A percentile compares a stretch with the other conserved stretches of the same genome.
Evolutionary conservation across 177 flowering plant species (phyloP).

Genomic region (Vitis hybrid): DNA sequence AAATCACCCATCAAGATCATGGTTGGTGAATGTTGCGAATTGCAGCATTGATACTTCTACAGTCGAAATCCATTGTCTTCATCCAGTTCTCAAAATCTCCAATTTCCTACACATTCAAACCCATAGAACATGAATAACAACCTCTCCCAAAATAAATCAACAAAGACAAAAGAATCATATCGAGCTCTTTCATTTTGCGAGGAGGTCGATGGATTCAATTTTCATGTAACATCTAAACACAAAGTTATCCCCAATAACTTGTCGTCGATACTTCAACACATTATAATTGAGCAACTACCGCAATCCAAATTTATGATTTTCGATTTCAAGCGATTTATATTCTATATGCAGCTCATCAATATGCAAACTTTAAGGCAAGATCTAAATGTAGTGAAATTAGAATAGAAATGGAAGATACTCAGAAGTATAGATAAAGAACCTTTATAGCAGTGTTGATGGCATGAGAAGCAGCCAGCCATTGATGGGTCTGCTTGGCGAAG

Average conservation of each 20-base stretch:
- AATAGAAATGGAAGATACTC: not conserved
- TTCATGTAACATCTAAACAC: no score
- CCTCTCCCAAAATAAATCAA: not conserved
- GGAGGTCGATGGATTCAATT: no score
- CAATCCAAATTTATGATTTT: no score
- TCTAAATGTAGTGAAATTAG: not conserved
- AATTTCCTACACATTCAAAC: conserved; percentile 56
- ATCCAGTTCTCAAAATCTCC: conserved; percentile 97
- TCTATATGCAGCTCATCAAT: not conserved
- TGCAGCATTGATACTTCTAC: conserved; percentile 67
- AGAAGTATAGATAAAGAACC: conserved; percentile 30
- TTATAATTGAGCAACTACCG: no score
- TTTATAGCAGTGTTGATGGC: conserved; percentile 69
- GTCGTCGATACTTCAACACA: no score
- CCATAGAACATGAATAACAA: not conserved
- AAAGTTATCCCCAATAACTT: no score
- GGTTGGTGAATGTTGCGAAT: conserved; percentile 62
- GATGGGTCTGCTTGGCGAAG: conserved; percentile 72
- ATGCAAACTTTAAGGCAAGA: not conserved
- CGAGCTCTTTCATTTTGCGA: no score
- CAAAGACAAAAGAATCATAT: no score
- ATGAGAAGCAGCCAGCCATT: conserved; percentile 79
- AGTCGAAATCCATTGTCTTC: conserved; percentile 89
- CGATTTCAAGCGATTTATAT: no score
- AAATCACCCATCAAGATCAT: not conserved